Conservation (phyloP, 1,284 basidiomycete genomes). For the Naganishia liquefaciens region DNA sequence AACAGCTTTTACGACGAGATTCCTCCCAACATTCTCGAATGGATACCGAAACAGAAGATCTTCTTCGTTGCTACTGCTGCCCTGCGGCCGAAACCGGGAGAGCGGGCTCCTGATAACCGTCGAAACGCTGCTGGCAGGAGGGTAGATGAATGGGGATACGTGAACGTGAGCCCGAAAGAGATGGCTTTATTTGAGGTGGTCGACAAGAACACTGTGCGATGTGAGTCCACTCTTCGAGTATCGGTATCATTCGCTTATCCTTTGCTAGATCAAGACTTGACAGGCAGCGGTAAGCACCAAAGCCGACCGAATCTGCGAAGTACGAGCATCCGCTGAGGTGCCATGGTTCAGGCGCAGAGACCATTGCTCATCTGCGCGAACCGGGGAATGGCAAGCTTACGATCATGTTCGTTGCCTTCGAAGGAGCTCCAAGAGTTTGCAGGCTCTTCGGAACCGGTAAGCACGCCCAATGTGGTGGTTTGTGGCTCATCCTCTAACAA, state of each 20-base stretch:
- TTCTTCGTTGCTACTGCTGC: conserved; percentile 32
- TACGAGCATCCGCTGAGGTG: background rate
- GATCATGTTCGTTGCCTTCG: conserved; percentile 36
- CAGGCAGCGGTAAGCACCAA: conserved; percentile 32
- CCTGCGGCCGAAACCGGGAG: conserved; percentile 2
- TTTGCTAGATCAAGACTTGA: conserved; percentile 35
- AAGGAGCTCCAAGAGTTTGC: conserved; percentile 34
- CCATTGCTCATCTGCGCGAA: conserved; percentile 36
- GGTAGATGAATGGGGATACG: conserved; percentile 27
- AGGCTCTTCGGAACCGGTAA: conserved; percentile 35
- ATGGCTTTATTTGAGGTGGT: conserved; percentile 30
- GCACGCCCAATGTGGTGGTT: background rate
- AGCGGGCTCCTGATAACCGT: conserved; percentile 12
- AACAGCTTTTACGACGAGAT: conserved; percentile 31
- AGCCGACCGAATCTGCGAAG: background rate
- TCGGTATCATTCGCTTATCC: background rate
- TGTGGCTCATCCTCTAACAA: background rate
- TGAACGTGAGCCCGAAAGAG: conserved; percentile 31
- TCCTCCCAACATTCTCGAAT: conserved; percentile 28
- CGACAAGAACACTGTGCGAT: conserved; percentile 26
- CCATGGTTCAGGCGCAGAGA: conserved; percentile 31
- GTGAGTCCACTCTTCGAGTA: conserved; percentile 13
- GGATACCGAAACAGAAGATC: conserved; percentile 31
- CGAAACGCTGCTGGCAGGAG: conserved; percentile 16
- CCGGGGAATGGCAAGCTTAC: conserved; percentile 34